phyloP scores from a whole-genome alignment of 345 rosid species.

The Physaria fendleri region DNA sequence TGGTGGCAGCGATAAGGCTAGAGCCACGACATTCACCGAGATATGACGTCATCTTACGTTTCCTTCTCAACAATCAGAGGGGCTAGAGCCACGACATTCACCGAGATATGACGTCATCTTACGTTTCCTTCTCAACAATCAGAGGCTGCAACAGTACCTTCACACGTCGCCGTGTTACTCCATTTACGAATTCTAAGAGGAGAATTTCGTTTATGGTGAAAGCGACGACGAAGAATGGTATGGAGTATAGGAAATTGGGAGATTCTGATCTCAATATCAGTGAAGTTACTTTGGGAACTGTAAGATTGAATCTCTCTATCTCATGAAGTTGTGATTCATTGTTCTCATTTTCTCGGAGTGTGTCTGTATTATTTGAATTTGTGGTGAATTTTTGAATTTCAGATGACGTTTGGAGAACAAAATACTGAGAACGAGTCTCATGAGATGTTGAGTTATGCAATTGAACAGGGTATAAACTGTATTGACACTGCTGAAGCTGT shows the following conservation, averaged over 20 bases:
- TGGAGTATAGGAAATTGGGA: conserved; percentile 73
- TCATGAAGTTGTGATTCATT: not conserved
- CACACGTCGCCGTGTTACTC: not conserved
- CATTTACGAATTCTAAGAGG: conserved; percentile 9
- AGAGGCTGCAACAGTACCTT: not conserved
- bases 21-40: conserved; percentile 5
- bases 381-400: conserved; percentile 4
- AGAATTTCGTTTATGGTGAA: conserved; percentile 25
- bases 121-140: conserved; percentile 18
- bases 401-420: conserved; percentile 94
- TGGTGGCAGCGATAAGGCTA: conserved; percentile 19
- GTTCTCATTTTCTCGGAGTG: not conserved
- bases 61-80: conserved; percentile 16
- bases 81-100: not conserved
- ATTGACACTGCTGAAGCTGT: conserved; percentile 83
- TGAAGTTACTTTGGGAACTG: conserved; percentile 80
- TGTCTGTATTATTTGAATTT: not conserved
- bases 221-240: conserved; percentile 38
- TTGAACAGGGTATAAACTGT: conserved; percentile 62
- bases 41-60: conserved; percentile 32
- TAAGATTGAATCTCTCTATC: conserved; percentile 16
- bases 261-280: conserved; percentile 72
- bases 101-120: conserved; percentile 33
- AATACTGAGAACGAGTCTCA: conserved; percentile 87
- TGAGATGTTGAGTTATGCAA: conserved; percentile 64